Conservation (phyloP, 2,329 filamentous ascomycete species). For the Fusarium nanum region DNA sequence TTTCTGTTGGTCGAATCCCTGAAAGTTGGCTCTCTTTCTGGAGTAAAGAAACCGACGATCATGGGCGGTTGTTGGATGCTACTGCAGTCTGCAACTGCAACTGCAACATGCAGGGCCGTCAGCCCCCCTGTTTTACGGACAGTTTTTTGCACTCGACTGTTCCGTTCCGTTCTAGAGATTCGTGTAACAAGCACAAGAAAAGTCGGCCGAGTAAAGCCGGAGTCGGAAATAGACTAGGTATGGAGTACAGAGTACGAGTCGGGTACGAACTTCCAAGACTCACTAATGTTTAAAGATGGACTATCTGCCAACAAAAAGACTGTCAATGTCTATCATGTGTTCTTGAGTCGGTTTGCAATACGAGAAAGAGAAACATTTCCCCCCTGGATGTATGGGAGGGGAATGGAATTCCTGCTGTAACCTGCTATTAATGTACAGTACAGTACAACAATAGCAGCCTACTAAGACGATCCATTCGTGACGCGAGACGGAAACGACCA, state of each 20-base stretch:
- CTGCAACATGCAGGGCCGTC: conserved; percentile 14
- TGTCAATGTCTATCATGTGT: conserved; percentile 28
- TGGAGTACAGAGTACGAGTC: conserved; percentile 17
- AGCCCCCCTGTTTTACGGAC: conserved; percentile 26
- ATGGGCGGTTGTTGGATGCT: conserved; percentile 7
- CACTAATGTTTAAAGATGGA: conserved; percentile 9
- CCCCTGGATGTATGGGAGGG: conserved; percentile 4
- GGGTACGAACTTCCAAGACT: conserved; percentile 22
- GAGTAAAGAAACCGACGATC: conserved; percentile 9
- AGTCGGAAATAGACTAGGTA: neutral
- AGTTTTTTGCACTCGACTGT: neutral
- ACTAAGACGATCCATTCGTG: conserved; percentile 20
- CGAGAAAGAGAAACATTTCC: conserved; percentile 27
- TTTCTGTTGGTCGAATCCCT: conserved; percentile 4
- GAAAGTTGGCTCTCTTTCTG: neutral
- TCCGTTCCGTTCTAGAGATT: conserved; percentile 16
- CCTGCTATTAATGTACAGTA: neutral
- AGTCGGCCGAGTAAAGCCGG: conserved; percentile 30
- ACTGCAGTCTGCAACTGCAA: neutral
- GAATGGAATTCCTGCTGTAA: conserved; percentile 9
- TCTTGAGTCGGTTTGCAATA: conserved; percentile 26
- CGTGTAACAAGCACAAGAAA: conserved; percentile 20
- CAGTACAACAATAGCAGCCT: neutral
- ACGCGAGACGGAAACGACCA: conserved; percentile 19
- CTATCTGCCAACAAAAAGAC: neutral